A percentile compares a stretch with the other conserved stretches of the same genome.
Evolutionary conservation across 2,329 filamentous ascomycete genomes (phyloP).

Genomic region (Cladophialophora chaetospira): DNA sequence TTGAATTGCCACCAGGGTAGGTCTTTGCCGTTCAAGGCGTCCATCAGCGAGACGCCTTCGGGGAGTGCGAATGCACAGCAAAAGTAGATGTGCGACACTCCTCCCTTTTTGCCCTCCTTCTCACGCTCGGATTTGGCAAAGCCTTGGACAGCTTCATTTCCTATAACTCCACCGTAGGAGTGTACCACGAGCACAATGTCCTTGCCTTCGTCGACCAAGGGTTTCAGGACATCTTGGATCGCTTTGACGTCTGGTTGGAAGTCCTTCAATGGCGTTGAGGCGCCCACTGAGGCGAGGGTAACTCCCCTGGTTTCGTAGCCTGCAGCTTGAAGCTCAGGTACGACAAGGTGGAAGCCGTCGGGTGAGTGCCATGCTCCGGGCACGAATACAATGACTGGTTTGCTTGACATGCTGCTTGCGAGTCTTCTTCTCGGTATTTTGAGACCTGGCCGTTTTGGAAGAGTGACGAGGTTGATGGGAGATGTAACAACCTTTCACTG

Average conservation of each 20-base stretch:
- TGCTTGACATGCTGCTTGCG: slow-evolving; percentile 7
- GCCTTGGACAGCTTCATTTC: slow-evolving; percentile 37
- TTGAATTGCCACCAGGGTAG: slow-evolving; percentile 27
- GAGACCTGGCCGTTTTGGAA: no score
- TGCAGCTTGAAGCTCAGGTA: slow-evolving; percentile 36
- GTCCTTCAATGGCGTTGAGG: slow-evolving; percentile 39
- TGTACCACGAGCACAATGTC: slow-evolving; percentile 38
- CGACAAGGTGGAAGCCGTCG: slow-evolving; percentile 37
- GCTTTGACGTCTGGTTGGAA: slow-evolving; percentile 41
- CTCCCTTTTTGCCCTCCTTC: slow-evolving; percentile 34
- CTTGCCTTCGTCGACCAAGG: slow-evolving; percentile 32
- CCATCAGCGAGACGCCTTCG: slow-evolving; percentile 30
- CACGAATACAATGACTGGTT: slow-evolving; percentile 41
- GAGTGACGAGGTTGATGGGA: no score
- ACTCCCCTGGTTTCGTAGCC: slow-evolving; percentile 40
- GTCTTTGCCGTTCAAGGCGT: slow-evolving; percentile 6
- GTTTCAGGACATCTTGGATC: slow-evolving; percentile 35
- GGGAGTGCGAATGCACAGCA: slow-evolving; percentile 42
- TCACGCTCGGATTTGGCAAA: slow-evolving; percentile 33
- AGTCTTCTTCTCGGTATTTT: neutral
- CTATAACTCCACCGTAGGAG: slow-evolving; percentile 41
- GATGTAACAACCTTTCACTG: no score
- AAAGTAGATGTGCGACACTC: slow-evolving; percentile 38
- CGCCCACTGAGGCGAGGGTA: slow-evolving; percentile 36
- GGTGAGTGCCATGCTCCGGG: slow-evolving; percentile 46